These are phyloP conservation scores for Silene noctiflora DNA, from an alignment of 179 eudicot genomes.

Conservation along the genomic window DNA sequence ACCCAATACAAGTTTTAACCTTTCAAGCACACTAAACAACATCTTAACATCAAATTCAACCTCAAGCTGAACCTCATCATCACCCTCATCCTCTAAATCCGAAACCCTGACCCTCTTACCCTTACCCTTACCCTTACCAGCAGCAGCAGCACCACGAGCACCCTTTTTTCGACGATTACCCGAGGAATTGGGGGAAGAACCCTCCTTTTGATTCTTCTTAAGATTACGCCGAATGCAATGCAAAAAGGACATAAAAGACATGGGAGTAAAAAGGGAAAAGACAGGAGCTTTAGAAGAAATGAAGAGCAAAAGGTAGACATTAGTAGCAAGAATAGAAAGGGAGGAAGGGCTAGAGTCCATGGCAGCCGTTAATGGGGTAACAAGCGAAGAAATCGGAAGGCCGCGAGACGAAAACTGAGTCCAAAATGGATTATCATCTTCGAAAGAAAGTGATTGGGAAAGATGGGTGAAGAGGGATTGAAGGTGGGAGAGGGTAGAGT, in stretches of 20 bases:
- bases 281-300: slow-evolving; percentile 72
- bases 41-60: slow-evolving; percentile 49
- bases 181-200: slow-evolving; percentile 2
- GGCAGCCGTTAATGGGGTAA: slow-evolving; percentile 47
- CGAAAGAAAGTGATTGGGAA: slow-evolving; percentile 24
- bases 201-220: slow-evolving; percentile 40
- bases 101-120: slow-evolving; percentile 30
- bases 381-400: slow-evolving; percentile 41
- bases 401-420: slow-evolving; percentile 44
- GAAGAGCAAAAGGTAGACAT: slow-evolving; percentile 58
- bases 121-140: slow-evolving; percentile 27
- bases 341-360: slow-evolving; percentile 60
- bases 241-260: slow-evolving; percentile 71
- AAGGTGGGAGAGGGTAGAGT: slow-evolving; percentile 46
- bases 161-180: slow-evolving; percentile 15
- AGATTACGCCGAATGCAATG: slow-evolving; percentile 56
- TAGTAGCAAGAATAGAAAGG: slow-evolving; percentile 50
- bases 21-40: slow-evolving; percentile 59
- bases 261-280: slow-evolving; percentile 72
- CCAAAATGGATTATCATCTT: slow-evolving; percentile 41
- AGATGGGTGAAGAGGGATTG: slow-evolving; percentile 50
- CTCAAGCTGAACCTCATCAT: slow-evolving; percentile 11
- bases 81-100: slow-evolving; percentile 21
- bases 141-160: slow-evolving; percentile 16
- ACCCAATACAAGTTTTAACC: slow-evolving; percentile 50